Conservation (phyloP, 139 green algal genomes). For the Astrephomene gubernaculifera region DNA sequence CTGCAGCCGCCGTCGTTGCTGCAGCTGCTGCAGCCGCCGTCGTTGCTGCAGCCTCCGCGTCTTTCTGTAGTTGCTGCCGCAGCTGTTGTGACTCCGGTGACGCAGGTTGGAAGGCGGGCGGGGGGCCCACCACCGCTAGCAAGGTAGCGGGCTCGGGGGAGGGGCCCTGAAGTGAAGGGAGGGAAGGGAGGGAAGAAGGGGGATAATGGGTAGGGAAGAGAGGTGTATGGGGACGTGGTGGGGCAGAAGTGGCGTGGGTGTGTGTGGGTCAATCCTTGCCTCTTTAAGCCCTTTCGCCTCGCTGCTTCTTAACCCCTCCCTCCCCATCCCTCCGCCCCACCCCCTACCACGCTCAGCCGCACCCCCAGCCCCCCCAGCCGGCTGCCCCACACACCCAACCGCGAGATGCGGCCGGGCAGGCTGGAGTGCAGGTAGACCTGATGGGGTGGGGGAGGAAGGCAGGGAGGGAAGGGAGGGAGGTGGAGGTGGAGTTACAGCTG, state of each 20-base stretch:
- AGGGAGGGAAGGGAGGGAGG: too few species aligned
- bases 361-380: background rate
- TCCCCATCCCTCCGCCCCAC: background rate
- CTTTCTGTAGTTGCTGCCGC: background rate
- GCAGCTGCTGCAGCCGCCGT: background rate
- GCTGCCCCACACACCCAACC: background rate
- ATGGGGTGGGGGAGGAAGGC: too few species aligned
- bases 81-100: background rate
- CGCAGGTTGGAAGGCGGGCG: background rate
- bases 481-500: too few species aligned
- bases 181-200: background rate
- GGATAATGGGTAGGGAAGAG: background rate
- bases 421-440: slow-evolving; percentile 27
- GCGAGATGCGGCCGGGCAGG: background rate
- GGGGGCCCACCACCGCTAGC: slow-evolving; percentile 1
- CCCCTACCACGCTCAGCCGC: background rate
- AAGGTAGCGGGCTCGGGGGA: background rate
- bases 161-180: background rate
- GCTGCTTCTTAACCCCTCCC: background rate
- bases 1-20: background rate
- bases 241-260: background rate
- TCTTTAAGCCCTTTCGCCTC: background rate
- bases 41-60: background rate
- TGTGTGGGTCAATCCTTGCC: background rate
- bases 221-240: too few species aligned